phyloP scores from a whole-genome alignment of 2,329 filamentous ascomycete genomes.

The Cladosporium halotolerans region DNA sequence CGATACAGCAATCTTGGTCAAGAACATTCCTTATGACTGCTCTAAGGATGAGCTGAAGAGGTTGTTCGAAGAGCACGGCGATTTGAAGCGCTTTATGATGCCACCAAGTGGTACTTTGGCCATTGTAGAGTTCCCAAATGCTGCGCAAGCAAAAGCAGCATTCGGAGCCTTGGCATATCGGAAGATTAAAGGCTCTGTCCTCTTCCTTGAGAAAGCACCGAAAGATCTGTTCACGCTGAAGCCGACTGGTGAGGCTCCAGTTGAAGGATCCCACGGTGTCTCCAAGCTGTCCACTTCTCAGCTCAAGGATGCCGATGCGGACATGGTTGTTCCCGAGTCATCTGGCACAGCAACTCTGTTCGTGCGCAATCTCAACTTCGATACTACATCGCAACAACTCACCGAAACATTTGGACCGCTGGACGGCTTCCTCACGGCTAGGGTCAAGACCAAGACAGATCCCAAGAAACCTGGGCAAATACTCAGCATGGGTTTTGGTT shows the following conservation, averaged over 20 bases:
- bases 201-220: conserved; percentile 91
- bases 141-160: conserved; percentile 73
- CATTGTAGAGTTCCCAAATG: conserved; percentile 78
- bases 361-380: conserved; percentile 89
- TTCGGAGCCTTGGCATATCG: conserved; percentile 83
- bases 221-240: conserved; percentile 62
- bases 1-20: conserved; percentile 81
- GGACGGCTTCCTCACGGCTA: conserved; percentile 81
- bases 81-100: conserved; percentile 77
- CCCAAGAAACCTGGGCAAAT: conserved; percentile 82
- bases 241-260: conserved; percentile 19
- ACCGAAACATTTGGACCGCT: conserved; percentile 72
- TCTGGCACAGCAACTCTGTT: conserved; percentile 64
- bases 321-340: conserved; percentile 52
- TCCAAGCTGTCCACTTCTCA: conserved; percentile 64
- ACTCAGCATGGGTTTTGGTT: conserved; percentile 96
- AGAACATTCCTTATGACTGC: conserved; percentile 87
- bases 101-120: conserved; percentile 89
- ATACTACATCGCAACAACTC: conserved; percentile 71
- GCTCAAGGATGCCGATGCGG: conserved; percentile 50
- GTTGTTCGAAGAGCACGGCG: conserved; percentile 79
- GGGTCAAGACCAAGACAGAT: conserved; percentile 88
- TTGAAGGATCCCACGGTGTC: conserved; percentile 28
- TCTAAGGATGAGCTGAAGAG: conserved; percentile 70
- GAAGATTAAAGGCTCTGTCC: conserved; percentile 80